phyloP scores from a whole-genome alignment of 2,329 filamentous ascomycete genomes.

The Alternaria triticina region DNA sequence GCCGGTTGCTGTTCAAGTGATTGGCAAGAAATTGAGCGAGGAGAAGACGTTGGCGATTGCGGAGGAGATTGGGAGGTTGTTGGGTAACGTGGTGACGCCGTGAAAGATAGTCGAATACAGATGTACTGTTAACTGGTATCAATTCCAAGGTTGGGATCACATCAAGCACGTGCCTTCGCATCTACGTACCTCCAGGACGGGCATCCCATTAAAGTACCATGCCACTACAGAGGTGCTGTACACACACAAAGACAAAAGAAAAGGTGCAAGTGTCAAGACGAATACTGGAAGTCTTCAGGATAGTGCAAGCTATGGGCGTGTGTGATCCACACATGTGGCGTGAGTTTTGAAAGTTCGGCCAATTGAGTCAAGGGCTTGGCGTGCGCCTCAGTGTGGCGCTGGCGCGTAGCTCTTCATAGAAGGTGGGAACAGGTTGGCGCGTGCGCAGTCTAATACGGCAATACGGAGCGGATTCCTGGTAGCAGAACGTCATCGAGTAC shows the following conservation, averaged over 20 bases:
- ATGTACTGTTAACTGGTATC: background rate
- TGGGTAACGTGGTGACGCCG: constrained; percentile 1
- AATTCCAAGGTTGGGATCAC: too few species aligned
- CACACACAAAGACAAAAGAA: background rate
- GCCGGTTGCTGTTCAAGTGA: constrained; percentile 15
- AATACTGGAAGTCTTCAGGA: background rate
- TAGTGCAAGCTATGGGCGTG: background rate
- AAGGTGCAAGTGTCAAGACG: background rate
- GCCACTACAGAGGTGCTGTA: background rate
- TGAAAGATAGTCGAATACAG: background rate
- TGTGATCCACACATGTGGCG: background rate
- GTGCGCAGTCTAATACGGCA: background rate
- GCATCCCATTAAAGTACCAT: background rate
- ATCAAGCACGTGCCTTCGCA: background rate
- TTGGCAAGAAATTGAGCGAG: constrained; percentile 9
- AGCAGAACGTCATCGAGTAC: constrained; percentile 16
- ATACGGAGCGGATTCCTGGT: constrained; percentile 2
- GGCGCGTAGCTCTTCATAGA: background rate
- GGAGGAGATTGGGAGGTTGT: constrained; percentile 5
- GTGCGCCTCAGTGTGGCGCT: constrained; percentile 1
- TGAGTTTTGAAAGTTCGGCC: background rate
- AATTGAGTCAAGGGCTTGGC: background rate
- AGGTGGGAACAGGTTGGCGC: constrained; percentile 1
- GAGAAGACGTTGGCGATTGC: constrained; percentile 16
- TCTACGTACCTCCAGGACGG: too few species aligned